A percentile compares a stretch with the other conserved stretches of the same genome.
These are phyloP conservation scores for Cyathus striatus DNA, from an alignment of 768 basidiomycete species.

Conservation along the genomic window DNA sequence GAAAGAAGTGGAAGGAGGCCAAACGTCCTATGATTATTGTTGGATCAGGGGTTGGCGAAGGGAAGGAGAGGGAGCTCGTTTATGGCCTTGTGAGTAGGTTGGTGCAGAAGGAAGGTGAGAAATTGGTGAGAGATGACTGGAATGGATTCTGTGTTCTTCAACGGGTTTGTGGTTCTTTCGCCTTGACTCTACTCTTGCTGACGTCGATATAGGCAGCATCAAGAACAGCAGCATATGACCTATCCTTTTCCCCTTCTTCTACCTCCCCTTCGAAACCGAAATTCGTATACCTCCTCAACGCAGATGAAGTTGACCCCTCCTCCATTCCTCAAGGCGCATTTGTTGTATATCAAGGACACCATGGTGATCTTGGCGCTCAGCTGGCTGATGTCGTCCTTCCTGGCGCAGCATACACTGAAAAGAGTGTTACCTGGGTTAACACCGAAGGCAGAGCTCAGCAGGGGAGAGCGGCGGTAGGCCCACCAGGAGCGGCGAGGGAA, in stretches of 20 bases:
- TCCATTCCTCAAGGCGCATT: constrained; percentile 90
- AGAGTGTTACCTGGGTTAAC: constrained; percentile 88
- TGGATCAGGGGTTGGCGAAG: constrained; percentile 82
- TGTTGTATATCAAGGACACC: constrained; percentile 98
- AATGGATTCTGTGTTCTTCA: constrained; percentile 93
- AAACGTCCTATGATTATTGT: constrained; percentile 92
- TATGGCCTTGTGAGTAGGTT: constrained; percentile 76
- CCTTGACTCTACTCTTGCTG: constrained; percentile 1
- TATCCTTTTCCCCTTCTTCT: constrained; percentile 87
- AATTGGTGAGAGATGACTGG: constrained; percentile 85
- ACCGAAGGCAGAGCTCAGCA: constrained; percentile 92
- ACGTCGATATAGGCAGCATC: constrained; percentile 66
- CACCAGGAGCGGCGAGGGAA: constrained; percentile 93
- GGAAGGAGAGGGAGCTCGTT: constrained; percentile 74
- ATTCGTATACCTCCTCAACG: constrained; percentile 94
- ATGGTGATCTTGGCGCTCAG: constrained; percentile 94
- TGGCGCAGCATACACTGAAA: constrained; percentile 91
- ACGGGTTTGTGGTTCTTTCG: constrained; percentile 49
- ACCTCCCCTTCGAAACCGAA: constrained; percentile 78
- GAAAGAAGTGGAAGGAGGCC: constrained; percentile 81
- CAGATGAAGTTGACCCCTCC: constrained; percentile 87
- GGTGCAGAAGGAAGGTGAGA: constrained; percentile 71
- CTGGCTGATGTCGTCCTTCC: constrained; percentile 97
- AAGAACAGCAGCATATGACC: constrained; percentile 89
- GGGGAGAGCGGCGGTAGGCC: constrained; percentile 85